Conservation (phyloP, 371 early-diverging fungal species). For the Rhizopus sp. region DNA sequence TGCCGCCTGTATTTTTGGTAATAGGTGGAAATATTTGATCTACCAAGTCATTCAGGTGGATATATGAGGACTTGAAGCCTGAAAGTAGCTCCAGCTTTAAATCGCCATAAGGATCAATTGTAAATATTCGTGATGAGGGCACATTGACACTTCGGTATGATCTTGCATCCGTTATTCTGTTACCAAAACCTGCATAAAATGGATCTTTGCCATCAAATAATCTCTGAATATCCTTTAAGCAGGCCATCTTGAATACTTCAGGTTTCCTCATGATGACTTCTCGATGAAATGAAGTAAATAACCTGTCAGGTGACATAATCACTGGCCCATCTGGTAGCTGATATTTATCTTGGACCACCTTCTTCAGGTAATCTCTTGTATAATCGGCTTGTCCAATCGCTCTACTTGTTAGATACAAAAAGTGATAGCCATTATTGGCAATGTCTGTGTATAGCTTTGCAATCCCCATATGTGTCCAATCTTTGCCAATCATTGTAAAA, state of each 20-base stretch:
- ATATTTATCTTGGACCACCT: conserved; percentile 87
- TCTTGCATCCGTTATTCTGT: conserved; percentile 90
- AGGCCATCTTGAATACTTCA: conserved; percentile 98
- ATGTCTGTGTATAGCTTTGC: conserved; percentile 97
- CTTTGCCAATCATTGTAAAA: conserved; percentile 97
- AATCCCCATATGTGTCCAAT: conserved; percentile 98
- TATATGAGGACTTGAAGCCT: conserved; percentile 85
- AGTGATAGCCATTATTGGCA: conserved; percentile 93
- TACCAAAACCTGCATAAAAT: conserved; percentile 99
- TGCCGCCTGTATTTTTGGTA: conserved; percentile 1
- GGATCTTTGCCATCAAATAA: conserved; percentile 84
- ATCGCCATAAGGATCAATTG: conserved; percentile 94
- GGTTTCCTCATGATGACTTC: conserved; percentile 97
- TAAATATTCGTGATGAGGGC: conserved; percentile 94
- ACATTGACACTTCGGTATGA: conserved; percentile 96
- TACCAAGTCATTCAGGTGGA: conserved; percentile 89
- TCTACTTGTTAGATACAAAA: conserved; percentile 95
- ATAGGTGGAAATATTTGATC: conserved; percentile 95
- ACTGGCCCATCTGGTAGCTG: conserved; percentile 97
- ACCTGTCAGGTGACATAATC: conserved; percentile 97
- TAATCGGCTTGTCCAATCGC: conserved; percentile 96
- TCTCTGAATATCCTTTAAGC: conserved; percentile 88
- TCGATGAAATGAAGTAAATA: conserved; percentile 91
- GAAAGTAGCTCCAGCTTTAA: conserved; percentile 87
- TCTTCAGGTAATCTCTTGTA: conserved; percentile 91